phyloP scores from a whole-genome alignment of 768 basidiomycete species.

The Leccinum boreale region DNA sequence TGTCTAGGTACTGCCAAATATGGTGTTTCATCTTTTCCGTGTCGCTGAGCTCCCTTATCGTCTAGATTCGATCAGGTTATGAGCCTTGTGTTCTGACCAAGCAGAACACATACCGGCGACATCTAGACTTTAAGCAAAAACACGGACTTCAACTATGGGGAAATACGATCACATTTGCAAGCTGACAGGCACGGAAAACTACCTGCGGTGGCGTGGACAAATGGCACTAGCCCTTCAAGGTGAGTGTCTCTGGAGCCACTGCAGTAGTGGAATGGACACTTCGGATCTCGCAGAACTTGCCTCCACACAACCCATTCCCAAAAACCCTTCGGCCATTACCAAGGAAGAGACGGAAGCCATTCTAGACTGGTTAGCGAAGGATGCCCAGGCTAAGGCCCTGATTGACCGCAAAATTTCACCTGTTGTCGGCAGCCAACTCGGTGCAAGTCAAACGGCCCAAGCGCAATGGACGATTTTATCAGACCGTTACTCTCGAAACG shows the following conservation, averaged over 20 bases:
- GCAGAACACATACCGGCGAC: background rate
- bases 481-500: rapidly evolving
- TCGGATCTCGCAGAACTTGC: background rate
- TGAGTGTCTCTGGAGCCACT: constrained; percentile 1
- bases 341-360: background rate
- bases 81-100: background rate
- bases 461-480: background rate
- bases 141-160: background rate
- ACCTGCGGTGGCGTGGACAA: background rate
- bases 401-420: background rate
- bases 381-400: background rate
- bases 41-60: too few species aligned
- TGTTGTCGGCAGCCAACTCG: rapidly evolving
- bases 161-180: constrained; percentile 15
- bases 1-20: too few species aligned
- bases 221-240: background rate
- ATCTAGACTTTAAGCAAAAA: background rate
- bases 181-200: background rate
- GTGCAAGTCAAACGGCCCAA: rapidly evolving
- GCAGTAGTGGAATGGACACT: background rate
- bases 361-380: background rate
- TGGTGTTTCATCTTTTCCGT: too few species aligned
- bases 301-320: background rate
- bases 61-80: too few species aligned
- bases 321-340: background rate